Evolutionary conservation across 139 green algal genomes (phyloP), one percentile per base, ranked within the genome.

Genomic region (Tetradesmus obliquus): DNA sequence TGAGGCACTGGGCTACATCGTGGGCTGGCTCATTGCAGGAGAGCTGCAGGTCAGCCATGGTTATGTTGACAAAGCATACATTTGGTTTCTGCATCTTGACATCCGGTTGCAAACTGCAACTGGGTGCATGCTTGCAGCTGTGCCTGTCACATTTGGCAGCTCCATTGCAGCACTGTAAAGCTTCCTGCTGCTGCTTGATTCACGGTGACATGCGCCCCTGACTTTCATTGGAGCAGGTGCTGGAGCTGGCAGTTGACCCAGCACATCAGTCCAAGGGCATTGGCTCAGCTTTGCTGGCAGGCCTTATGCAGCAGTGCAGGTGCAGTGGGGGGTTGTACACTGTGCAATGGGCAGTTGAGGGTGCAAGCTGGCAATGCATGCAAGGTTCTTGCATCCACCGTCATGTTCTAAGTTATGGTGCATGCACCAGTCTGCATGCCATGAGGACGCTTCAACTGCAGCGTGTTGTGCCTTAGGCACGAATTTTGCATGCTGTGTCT

Each of bases 171-270:
- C 32, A 57, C 80, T 58, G 82, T 2, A 55, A 71, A 60, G 8
- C 1, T 55, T 3, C 12, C 55, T 55, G 82, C 82, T 69, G 13
- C 19, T 69, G 12, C 53, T 13, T 87, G 55, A 5, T 87, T 87
- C 3, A 9, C 51, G 55, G 2, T 87, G 54, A 8, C 8, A 87
- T 13, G 20, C 32, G 22, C 57, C 13, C 6, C 17, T 82, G 5
- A 9, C 13, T 12, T 15, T 1, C 12, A 8, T 13, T 53, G 32
- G 32, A 45, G 81, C 81, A 92, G 81, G 79, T 92, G 69, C 15
- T 93, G n/a, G 90, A 87, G 57, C 55, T 82, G n/a, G 90, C 90
- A 45, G 84, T 90, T 10, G 74, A 93, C 0, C 82, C 90, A 24
- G 74, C 54, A 54, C 82, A 89, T 10, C 90, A 72, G 79, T 60